A percentile compares a stretch with the other conserved stretches of the same genome.
Evolutionary conservation across 2,329 filamentous ascomycete genomes (phyloP).

Genomic region (Didymella segeticola): DNA sequence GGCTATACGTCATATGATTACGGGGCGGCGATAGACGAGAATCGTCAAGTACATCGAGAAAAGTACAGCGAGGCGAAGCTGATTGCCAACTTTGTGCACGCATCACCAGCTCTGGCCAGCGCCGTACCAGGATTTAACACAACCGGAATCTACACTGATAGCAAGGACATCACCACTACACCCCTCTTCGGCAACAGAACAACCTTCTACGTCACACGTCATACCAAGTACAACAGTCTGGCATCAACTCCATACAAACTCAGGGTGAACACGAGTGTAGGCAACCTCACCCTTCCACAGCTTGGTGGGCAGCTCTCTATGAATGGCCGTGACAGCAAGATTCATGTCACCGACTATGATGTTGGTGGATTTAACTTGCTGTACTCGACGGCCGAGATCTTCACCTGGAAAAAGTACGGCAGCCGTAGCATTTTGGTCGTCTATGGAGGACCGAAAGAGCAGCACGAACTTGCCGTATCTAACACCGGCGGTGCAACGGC

Average conservation of each 20-base stretch:
- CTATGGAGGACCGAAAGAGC: slow-evolving; percentile 66
- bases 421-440: slow-evolving; percentile 65
- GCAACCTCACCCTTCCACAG: slow-evolving; percentile 62
- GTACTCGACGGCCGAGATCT: slow-evolving; percentile 72
- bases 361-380: slow-evolving; percentile 63
- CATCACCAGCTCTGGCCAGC: slow-evolving; percentile 70
- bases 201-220: slow-evolving; percentile 69
- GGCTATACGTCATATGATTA: slow-evolving; percentile 63
- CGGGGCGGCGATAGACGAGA: slow-evolving; percentile 69
- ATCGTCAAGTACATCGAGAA: slow-evolving; percentile 69
- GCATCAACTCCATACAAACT: slow-evolving; percentile 66
- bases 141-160: slow-evolving; percentile 28
- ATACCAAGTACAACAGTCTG: slow-evolving; percentile 66
- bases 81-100: slow-evolving; percentile 73
- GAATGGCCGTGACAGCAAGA: slow-evolving; percentile 68
- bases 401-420: slow-evolving; percentile 67
- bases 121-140: slow-evolving; percentile 39
- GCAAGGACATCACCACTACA: slow-evolving; percentile 62
- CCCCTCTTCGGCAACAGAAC: slow-evolving; percentile 61
- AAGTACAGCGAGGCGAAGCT: slow-evolving; percentile 82
- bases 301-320: slow-evolving; percentile 61
- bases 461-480: slow-evolving; percentile 65
- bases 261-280: slow-evolving; percentile 62
- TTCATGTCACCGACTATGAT: slow-evolving; percentile 70
- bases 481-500: slow-evolving; percentile 34